Conservation (phyloP, 495 filamentous ascomycete species). For the Rostrohypoxylon terebratum region DNA sequence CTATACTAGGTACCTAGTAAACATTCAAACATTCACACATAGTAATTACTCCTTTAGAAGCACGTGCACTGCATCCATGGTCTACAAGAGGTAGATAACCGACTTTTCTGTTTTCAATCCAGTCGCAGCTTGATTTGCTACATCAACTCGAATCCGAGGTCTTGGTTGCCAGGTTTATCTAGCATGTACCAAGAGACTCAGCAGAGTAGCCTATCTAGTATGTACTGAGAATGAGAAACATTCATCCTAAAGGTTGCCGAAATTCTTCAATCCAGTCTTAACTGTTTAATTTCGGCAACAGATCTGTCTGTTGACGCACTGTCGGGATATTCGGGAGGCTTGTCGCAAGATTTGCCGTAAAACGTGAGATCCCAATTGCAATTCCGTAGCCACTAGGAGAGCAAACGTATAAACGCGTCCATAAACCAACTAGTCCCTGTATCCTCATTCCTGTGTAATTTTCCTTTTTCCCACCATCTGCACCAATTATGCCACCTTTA, state of each 20-base stretch:
- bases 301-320: constrained; percentile 4
- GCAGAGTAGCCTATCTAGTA: constrained; percentile 4
- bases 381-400: constrained; percentile 20
- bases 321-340: background rate
- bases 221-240: background rate
- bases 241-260: background rate
- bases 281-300: constrained; percentile 18
- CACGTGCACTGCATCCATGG: background rate
- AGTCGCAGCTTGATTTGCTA: constrained; percentile 1
- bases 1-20: too few relatives aligned
- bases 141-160: background rate
- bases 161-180: background rate
- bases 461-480: constrained; percentile 8
- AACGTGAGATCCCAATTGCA: constrained; percentile 8
- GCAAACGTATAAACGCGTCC: constrained; percentile 3
- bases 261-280: constrained; percentile 21
- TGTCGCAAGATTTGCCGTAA: constrained; percentile 14
- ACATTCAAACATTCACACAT: constrained; percentile 1
- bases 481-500: constrained; percentile 37
- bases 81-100: background rate
- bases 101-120: background rate
- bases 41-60: background rate
- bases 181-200: background rate
- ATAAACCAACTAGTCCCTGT: constrained; percentile 15
- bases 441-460: constrained; percentile 7